Conservation (phyloP, 352 stramenopile species). For the Phytophthora sp. region DNA sequence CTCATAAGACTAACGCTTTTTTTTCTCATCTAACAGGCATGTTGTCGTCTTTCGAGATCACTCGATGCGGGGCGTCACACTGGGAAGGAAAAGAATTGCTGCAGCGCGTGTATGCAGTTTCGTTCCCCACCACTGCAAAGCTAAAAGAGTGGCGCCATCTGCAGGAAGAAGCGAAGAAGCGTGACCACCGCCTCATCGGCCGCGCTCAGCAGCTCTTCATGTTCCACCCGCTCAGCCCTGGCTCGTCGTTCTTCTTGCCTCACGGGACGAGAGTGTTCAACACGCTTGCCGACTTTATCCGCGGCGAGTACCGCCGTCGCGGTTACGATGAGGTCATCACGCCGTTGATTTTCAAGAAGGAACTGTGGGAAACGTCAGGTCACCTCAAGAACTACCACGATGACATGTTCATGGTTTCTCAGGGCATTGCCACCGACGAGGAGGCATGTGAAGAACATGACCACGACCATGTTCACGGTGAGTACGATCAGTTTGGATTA, state of each 20-base stretch:
- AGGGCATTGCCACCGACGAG: conserved; percentile 59
- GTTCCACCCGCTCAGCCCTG: conserved; percentile 94
- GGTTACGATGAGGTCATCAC: conserved; percentile 98
- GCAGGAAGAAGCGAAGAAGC: conserved; percentile 96
- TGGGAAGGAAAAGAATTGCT: conserved; percentile 91
- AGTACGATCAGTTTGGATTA: conserved; percentile 94
- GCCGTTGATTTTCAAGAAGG: conserved; percentile 97
- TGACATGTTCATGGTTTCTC: conserved; percentile 95
- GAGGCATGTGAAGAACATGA: conserved; percentile 26
- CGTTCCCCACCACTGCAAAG: conserved; percentile 92
- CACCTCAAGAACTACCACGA: conserved; percentile 97
- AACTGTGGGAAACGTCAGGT: conserved; percentile 97
- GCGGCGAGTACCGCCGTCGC: conserved; percentile 83
- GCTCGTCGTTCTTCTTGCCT: conserved; percentile 98
- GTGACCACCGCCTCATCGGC: conserved; percentile 96
- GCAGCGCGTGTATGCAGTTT: conserved; percentile 97
- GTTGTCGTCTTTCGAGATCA: conserved; percentile 95
- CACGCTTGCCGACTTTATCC: conserved; percentile 90
- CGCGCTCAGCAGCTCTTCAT: conserved; percentile 97
- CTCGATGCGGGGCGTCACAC: conserved; percentile 95
- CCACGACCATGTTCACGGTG: conserved; percentile 25
- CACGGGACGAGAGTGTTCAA: conserved; percentile 99
- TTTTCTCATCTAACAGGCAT: conserved; percentile 47
- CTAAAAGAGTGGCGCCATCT: conserved; percentile 88
- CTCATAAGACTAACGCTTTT: conserved; percentile 1